Base-by-base conservation (phyloP, 2,329 filamentous ascomycete species). In the Byssoonygena ceratinophila region DNA sequence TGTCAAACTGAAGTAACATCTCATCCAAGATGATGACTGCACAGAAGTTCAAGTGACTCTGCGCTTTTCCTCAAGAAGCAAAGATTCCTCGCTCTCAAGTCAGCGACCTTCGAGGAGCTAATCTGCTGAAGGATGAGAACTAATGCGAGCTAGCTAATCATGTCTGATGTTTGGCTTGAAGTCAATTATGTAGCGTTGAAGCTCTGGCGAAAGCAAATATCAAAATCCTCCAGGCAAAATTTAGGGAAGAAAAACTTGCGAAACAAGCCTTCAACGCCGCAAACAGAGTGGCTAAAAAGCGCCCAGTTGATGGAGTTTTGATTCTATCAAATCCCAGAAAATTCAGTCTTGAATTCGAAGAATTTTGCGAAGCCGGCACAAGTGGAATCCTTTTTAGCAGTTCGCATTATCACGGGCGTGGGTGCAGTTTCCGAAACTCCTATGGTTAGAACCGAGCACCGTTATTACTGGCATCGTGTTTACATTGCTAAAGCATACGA, bases 391-490 rank as follows among this genome's bases (percentile, higher is more conserved):
- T 54, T 61, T 1, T 61, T 72, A 9, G 56, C 61, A 34, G 59
- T 72, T 11, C 69, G 68, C 3, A 50, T 56, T 4, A 59, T 63
- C 3, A 57, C 58, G 12, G 59, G 56, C 25, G 82, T 85, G 59
- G 75, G 79, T 1, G 68, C 75, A 6, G 78, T 94, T 3, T 71
- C 73, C 12, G 66, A 70, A 1, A 78, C 79, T 0, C 71, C 73
- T 0, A 59, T 94, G 1, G 71, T 82, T 56, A 92, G 87, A 94
- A 94, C 61, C 76, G 89, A 36, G 88, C 89, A 1, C 88, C 89
- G 1, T 71, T 94, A 1, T 81, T 94, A 1, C 75, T 94, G 4
- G 87, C 87, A 0, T 94, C 66, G 82, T 84, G 0, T 78, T 88
- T 12, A 79, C 81, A 55, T 64, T 91, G 46, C 65, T 94, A 44